Base-by-base conservation (phyloP, 2,329 filamentous ascomycete genomes). In the Emergomyces pasteurianus region DNA sequence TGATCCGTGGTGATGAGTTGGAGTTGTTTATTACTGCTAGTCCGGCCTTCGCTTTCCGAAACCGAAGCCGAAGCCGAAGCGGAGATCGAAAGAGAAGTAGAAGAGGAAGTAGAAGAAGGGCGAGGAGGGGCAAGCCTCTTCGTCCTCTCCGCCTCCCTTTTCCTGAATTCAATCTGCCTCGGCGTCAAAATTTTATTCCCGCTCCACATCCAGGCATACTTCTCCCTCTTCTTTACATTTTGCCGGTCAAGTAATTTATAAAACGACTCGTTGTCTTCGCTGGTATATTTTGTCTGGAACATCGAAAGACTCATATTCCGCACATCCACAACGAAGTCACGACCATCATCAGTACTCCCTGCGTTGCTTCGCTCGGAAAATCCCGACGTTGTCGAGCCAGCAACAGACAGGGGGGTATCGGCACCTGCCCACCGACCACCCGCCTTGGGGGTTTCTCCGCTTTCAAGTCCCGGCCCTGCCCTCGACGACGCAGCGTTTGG, bases 261-360 rank as follows among this genome's bases (percentile, higher is more conserved):
- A 77, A 99, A 97, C 67, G 89, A 95, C 71, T 96, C 94, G 70
- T 97, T 97, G 72, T 99, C 94, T 74, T 99, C 94, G 69, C 90
- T 96, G 0, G 92, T 99, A 75, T 96, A 97, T 66, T 89, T 92
- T 2, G 88, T 83, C 71, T 99, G 94, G 69, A 96, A 99, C 1
- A 86, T 84, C 59, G 86, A 85, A 1, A 99, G 81, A 62, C 87
- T 91, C 79, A 97, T 85, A 67, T 86, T 87, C 49, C 86, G 71
- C 2, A 75, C 85, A 71, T 95, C 86, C 21, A 90, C 79, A 38
- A 80, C 74, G 61, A 16, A 21, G 16, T n/a, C 26, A 28, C 10
- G 14, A 28, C 26, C 47, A 50, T 2, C 9, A 26, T 1, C 16
- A 78, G 77, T 59, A 75, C 78, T 58, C 75, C 72, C 26, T 70